These are phyloP conservation scores for Debaryomyces sp. DNA, from an alignment of 1,139 yeast species.

Conservation along the genomic window DNA sequence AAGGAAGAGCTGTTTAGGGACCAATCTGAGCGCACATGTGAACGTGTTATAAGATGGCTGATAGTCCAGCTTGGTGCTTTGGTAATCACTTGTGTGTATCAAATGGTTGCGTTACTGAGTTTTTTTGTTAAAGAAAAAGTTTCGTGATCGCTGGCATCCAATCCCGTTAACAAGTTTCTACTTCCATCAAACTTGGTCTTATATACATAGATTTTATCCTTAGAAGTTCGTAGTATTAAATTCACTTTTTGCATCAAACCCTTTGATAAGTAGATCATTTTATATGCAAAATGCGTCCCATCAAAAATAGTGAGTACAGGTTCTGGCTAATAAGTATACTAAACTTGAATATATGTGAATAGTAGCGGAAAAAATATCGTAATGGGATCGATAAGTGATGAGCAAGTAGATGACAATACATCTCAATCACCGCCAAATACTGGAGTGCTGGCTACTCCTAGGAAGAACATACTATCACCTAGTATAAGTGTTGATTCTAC, in stretches of 20 bases:
- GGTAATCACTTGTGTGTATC: constrained; percentile 67
- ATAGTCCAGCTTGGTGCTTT: constrained; percentile 60
- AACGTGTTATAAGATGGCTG: constrained; percentile 68
- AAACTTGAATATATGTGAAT: not conserved
- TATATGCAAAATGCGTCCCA: constrained; percentile 2
- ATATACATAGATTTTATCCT: not conserved
- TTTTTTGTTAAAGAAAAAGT: constrained; percentile 68
- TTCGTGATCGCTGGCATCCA: not conserved
- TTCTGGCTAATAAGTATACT: not conserved
- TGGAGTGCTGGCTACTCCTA: not conserved
- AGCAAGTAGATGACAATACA: not conserved
- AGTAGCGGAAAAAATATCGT: not conserved
- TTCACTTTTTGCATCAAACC: not conserved
- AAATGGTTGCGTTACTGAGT: constrained; percentile 60
- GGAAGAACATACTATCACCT: constrained; percentile 5
- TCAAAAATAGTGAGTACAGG: not conserved
- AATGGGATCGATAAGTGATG: not conserved
- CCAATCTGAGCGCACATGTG: constrained; percentile 64
- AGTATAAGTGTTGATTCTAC: constrained; percentile 8
- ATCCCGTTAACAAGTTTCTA: not conserved
- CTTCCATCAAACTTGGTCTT: not conserved
- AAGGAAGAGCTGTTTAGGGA: constrained; percentile 73
- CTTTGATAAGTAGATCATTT: not conserved
- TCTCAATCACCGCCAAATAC: not conserved
- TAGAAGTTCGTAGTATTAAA: not conserved